Conservation (phyloP, 768 basidiomycete species). For the Mycena kentingensis region DNA sequence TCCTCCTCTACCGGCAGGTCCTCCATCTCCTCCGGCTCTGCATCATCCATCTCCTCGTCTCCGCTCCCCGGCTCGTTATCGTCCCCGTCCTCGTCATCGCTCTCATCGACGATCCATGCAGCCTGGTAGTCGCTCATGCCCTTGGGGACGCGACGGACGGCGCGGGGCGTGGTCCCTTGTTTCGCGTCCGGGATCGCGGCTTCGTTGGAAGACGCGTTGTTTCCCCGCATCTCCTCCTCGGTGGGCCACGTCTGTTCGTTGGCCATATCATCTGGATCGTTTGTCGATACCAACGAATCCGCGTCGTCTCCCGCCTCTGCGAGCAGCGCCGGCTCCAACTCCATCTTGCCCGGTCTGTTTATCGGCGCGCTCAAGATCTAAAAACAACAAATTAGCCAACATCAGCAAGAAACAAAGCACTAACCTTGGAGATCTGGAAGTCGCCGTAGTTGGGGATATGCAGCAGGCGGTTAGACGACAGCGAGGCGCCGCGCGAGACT, state of each 20-base stretch:
- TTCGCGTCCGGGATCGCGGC: conserved; percentile 61
- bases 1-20: conserved; percentile 59
- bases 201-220: conserved; percentile 29
- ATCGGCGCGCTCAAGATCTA: conserved; percentile 74
- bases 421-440: conserved; percentile 78
- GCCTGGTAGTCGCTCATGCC: conserved; percentile 98
- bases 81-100: conserved; percentile 56
- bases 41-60: conserved; percentile 44
- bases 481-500: conserved; percentile 72
- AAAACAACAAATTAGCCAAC: not conserved
- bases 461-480: conserved; percentile 83
- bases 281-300: conserved; percentile 85
- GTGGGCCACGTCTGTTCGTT: conserved; percentile 99
- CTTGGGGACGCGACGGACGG: conserved; percentile 84
- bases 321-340: conserved; percentile 64
- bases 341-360: conserved; percentile 54
- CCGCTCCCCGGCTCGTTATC: conserved; percentile 38
- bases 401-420: not conserved
- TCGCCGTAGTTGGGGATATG: conserved; percentile 90
- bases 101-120: conserved; percentile 91
- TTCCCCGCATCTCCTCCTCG: conserved; percentile 84
- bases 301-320: conserved; percentile 68
- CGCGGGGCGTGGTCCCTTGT: conserved; percentile 75
- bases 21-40: conserved; percentile 67
- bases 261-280: conserved; percentile 84